Percentiles rank a stretch among this genome's conserved stretches.
phyloP scores from a whole-genome alignment of 371 early-diverging fungal genomes.

The Funneliformis caledonium region DNA sequence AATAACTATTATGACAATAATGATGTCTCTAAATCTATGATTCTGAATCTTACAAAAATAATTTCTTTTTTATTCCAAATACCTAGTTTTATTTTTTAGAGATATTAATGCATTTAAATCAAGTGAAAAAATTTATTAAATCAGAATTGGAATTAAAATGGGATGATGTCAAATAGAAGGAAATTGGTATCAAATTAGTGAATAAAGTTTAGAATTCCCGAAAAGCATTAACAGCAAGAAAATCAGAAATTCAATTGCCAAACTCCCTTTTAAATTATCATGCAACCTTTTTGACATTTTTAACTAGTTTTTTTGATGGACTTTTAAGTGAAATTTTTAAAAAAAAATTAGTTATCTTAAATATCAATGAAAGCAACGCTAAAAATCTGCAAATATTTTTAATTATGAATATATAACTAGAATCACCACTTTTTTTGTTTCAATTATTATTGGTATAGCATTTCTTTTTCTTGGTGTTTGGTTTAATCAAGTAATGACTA shows the following conservation, averaged over 20 bases:
- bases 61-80: background rate
- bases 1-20: background rate
- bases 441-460: slow-evolving; percentile 1
- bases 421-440: slow-evolving; percentile 20
- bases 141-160: too few relatives aligned
- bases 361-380: background rate
- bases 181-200: too few relatives aligned
- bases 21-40: background rate
- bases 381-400: background rate
- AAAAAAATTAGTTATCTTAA: slow-evolving; percentile 17
- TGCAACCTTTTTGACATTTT: too few relatives aligned
- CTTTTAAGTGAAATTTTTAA: background rate
- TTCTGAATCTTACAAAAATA: background rate
- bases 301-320: too few relatives aligned
- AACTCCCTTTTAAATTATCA: too few relatives aligned
- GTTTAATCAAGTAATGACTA: background rate
- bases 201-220: too few relatives aligned
- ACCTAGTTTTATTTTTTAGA: background rate
- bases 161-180: too few relatives aligned
- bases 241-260: too few relatives aligned
- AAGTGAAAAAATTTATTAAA: too few relatives aligned
- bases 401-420: background rate
- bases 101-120: background rate
- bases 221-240: too few relatives aligned
- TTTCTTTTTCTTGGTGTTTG: background rate